Percentiles rank a stretch among this genome's conserved stretches.
Conservation (phyloP, 2,329 filamentous ascomycete species). For the Neofusicoccum laricinum region DNA sequence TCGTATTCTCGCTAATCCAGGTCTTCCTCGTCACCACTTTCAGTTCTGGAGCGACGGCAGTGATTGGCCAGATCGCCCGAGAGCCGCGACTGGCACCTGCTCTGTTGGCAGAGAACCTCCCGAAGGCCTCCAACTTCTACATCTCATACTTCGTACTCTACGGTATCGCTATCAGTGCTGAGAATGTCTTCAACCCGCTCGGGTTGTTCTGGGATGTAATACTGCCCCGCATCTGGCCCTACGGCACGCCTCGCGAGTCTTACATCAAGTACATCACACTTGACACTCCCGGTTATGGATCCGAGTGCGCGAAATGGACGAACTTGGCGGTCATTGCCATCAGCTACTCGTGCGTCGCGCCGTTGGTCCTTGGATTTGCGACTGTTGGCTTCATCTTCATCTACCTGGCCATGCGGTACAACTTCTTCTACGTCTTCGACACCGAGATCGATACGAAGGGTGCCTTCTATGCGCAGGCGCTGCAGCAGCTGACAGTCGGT, state of each 20-base stretch:
- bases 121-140: constrained; percentile 41
- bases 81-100: constrained; percentile 30
- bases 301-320: constrained; percentile 47
- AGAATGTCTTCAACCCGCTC: constrained; percentile 77
- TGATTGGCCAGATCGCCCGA: constrained; percentile 47
- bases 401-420: constrained; percentile 53
- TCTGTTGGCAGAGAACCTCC: constrained; percentile 33
- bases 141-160: constrained; percentile 40
- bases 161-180: constrained; percentile 67
- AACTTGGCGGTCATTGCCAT: constrained; percentile 40
- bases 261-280: constrained; percentile 44
- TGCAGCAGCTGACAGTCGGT: constrained; percentile 47
- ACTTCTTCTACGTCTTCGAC: constrained; percentile 48
- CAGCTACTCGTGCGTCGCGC: constrained; percentile 61
- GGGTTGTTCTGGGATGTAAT: constrained; percentile 80
- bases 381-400: constrained; percentile 72
- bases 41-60: constrained; percentile 33
- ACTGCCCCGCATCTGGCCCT: constrained; percentile 51
- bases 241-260: constrained; percentile 43
- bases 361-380: constrained; percentile 74
- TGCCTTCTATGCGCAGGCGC: constrained; percentile 45
- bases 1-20: constrained; percentile 41
- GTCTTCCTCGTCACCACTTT: constrained; percentile 43
- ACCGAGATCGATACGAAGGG: constrained; percentile 48
- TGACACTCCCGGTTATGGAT: constrained; percentile 43